phyloP scores from a whole-genome alignment of 83 land plant species.

The Picea abies region DNA sequence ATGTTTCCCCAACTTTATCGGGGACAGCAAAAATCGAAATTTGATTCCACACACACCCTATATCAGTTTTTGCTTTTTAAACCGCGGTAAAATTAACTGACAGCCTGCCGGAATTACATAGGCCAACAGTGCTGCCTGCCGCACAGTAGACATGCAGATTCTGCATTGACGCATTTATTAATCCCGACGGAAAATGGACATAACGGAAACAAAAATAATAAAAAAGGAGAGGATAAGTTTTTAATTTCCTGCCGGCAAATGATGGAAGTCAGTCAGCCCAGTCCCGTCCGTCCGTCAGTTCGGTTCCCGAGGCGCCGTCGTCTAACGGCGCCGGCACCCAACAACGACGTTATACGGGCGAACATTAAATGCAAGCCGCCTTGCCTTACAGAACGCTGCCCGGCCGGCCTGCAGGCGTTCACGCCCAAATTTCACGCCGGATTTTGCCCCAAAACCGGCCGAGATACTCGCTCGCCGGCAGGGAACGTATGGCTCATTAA shows the following conservation, averaged over 20 bases:
- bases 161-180: neutral
- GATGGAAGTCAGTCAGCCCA: too few species aligned
- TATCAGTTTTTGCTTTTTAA: neutral
- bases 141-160: slow-evolving; percentile 14
- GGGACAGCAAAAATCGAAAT: slow-evolving; percentile 8
- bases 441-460: neutral
- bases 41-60: too few species aligned
- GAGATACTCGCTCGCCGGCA: slow-evolving; percentile 17
- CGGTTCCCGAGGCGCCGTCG: slow-evolving; percentile 1
- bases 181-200: neutral
- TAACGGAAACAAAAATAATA: neutral
- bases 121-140: slow-evolving; percentile 14
- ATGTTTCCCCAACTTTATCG: slow-evolving; percentile 13
- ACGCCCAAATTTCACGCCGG: neutral
- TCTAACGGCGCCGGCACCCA: slow-evolving; percentile 8
- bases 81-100: neutral
- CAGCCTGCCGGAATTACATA: slow-evolving; percentile 5
- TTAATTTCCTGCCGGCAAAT: too few species aligned
- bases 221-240: too few species aligned
- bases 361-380: slow-evolving; percentile 9
- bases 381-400: neutral
- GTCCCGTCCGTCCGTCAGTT: too few species aligned
- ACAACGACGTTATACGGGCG: neutral
- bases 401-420: slow-evolving; percentile 10
- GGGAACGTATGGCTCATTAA: neutral